phyloP scores from a whole-genome alignment of 768 basidiomycete species.

The Fistulinella prunicolor region DNA sequence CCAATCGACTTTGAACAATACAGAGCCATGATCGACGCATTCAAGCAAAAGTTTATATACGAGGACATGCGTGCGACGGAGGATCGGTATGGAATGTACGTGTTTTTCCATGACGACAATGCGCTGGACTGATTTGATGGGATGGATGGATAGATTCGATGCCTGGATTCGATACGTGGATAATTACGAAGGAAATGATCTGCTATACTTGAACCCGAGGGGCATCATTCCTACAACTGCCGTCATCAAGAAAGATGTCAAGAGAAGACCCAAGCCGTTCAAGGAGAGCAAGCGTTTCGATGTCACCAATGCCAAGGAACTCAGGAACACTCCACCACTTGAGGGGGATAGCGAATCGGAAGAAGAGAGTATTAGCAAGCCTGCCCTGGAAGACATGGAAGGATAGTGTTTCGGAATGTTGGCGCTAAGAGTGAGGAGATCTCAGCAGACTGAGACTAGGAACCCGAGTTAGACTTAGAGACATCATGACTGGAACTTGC shows the following conservation, averaged over 20 bases:
- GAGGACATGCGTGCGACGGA: slow-evolving; percentile 84
- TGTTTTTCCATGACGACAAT: no score
- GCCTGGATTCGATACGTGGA: slow-evolving; percentile 81
- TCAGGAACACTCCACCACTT: slow-evolving; percentile 25
- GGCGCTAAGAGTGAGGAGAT: no score
- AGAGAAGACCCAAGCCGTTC: slow-evolving; percentile 59
- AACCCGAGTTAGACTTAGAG: no score
- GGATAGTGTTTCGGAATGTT: slow-evolving; percentile 23
- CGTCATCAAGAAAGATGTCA: slow-evolving; percentile 55
- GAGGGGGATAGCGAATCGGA: slow-evolving; percentile 45
- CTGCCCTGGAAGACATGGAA: slow-evolving; percentile 50
- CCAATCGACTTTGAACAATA: slow-evolving; percentile 70
- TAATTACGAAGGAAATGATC: slow-evolving; percentile 70
- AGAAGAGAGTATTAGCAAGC: slow-evolving; percentile 40
- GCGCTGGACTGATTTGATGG: no score
- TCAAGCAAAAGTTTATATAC: slow-evolving; percentile 87
- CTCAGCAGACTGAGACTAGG: no score
- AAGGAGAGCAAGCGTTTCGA: slow-evolving; percentile 69
- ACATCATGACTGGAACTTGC: slow-evolving; percentile 78
- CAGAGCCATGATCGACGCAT: slow-evolving; percentile 65
- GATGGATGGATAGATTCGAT: slow-evolving; percentile 58
- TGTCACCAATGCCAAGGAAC: slow-evolving; percentile 41
- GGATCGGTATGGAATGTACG: slow-evolving; percentile 72
- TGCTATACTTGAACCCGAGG: slow-evolving; percentile 72
- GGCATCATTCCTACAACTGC: slow-evolving; percentile 74